phyloP scores from a whole-genome alignment of 495 filamentous ascomycete species.

The Pyrenula massariospora region DNA sequence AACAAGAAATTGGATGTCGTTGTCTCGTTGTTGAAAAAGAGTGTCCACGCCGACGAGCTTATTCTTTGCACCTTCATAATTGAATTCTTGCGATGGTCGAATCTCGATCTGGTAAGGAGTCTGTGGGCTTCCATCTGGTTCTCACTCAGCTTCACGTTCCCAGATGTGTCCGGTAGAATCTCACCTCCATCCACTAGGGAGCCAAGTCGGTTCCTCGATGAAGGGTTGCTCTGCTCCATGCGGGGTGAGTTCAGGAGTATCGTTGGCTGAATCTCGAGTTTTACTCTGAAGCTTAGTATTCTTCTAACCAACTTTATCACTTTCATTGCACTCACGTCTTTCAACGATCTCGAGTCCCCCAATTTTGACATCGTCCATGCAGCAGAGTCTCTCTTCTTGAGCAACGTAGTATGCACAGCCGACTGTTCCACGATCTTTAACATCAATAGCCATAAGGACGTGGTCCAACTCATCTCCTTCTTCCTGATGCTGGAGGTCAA shows the following conservation, averaged over 20 bases:
- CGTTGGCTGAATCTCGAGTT: constrained; percentile 69
- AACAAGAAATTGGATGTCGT: constrained; percentile 34
- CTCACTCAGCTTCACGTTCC: not conserved
- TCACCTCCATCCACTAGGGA: not conserved
- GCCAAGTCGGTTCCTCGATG: not conserved
- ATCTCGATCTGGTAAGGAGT: constrained; percentile 62
- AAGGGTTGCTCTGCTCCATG: constrained; percentile 31
- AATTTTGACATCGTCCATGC: constrained; percentile 71
- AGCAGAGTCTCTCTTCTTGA: constrained; percentile 58
- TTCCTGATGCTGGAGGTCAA: constrained; percentile 11
- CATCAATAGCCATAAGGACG: constrained; percentile 75
- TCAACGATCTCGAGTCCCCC: constrained; percentile 62
- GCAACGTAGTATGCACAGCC: constrained; percentile 84
- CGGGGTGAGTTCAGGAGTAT: constrained; percentile 63
- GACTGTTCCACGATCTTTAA: constrained; percentile 56
- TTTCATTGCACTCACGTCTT: constrained; percentile 32
- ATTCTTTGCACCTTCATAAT: constrained; percentile 54
- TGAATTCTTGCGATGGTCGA: constrained; percentile 68
- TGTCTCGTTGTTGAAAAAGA: constrained; percentile 22
- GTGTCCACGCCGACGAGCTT: constrained; percentile 47
- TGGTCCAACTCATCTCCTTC: constrained; percentile 56
- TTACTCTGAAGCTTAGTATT: constrained; percentile 40
- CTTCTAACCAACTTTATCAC: constrained; percentile 7
- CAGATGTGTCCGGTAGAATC: not conserved
- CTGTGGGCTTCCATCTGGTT: not conserved